Conservation (phyloP, 176 grass and related monocot species). For the Tillandsia fasciculata region DNA sequence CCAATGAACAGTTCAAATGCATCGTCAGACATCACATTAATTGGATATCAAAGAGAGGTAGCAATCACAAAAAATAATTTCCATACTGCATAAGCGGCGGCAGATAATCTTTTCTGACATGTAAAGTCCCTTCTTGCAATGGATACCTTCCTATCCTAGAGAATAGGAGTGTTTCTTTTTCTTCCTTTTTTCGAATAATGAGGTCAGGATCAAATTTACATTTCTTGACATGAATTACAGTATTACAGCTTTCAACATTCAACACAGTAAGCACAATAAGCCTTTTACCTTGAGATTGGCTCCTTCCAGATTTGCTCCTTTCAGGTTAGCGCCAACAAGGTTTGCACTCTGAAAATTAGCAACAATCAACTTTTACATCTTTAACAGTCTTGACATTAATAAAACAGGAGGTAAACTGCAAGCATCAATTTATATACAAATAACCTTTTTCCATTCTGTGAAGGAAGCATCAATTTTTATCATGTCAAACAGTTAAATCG, state of each 20-base stretch:
- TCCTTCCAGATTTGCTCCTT: slow-evolving; percentile 87
- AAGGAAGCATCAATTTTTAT: neutral
- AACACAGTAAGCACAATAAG: neutral
- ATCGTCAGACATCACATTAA: too few species aligned
- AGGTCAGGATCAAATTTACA: neutral
- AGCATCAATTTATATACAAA: too few species aligned
- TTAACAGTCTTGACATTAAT: neutral
- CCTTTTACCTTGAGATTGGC: slow-evolving; percentile 88
- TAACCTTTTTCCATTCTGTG: neutral
- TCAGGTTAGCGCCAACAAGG: slow-evolving; percentile 50
- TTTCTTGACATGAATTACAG: neutral
- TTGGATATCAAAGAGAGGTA: too few species aligned
- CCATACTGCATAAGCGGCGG: too few species aligned
- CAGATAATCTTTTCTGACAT: too few species aligned
- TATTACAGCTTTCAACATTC: slow-evolving; percentile 1
- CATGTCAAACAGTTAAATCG: neutral
- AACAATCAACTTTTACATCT: neutral
- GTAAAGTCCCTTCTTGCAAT: too few species aligned
- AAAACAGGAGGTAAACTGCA: neutral
- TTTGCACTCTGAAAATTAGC: slow-evolving; percentile 65
- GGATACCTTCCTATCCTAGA: too few species aligned
- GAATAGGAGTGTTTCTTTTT: too few species aligned
- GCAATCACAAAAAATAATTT: too few species aligned
- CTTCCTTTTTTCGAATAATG: neutral
- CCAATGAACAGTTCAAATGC: too few species aligned